These are phyloP conservation scores for Trichoderma brevicompactum DNA, from an alignment of 2,329 filamentous ascomycete species.

Conservation along the genomic window DNA sequence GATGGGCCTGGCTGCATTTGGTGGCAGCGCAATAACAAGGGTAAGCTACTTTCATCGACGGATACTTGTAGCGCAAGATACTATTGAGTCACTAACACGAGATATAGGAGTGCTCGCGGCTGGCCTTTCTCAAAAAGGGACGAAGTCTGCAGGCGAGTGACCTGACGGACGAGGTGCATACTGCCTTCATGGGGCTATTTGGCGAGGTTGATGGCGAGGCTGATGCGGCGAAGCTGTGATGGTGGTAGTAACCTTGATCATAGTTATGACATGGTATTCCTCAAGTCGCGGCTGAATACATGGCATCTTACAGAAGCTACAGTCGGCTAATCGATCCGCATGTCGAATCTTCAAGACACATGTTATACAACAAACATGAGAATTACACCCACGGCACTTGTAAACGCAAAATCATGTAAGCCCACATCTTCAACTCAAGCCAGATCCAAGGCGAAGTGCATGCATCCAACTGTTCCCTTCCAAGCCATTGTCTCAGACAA, in stretches of 20 bases:
- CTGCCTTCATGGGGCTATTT: constrained; percentile 78
- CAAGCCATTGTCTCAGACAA: too few species aligned
- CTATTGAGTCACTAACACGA: constrained; percentile 2
- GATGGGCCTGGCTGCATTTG: constrained; percentile 80
- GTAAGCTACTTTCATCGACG: constrained; percentile 52
- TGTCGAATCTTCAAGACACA: too few species aligned
- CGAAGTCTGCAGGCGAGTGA: constrained; percentile 91
- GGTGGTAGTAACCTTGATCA: neutral
- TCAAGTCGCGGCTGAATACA: too few species aligned
- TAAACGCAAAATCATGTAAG: too few species aligned
- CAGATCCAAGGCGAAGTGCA: too few species aligned
- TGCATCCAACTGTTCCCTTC: too few species aligned
- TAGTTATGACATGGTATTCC: too few species aligned
- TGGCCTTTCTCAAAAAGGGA: constrained; percentile 85
- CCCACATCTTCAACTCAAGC: too few species aligned
- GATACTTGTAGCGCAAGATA: neutral
- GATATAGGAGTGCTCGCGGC: constrained; percentile 73
- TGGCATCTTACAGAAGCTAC: too few species aligned
- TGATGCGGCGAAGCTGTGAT: constrained; percentile 43
- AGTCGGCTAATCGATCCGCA: too few species aligned
- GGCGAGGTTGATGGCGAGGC: constrained; percentile 65
- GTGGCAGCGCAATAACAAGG: constrained; percentile 83
- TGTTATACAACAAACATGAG: too few species aligned
- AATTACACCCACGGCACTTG: too few species aligned
- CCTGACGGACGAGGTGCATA: constrained; percentile 86